Percentiles rank a stretch among this genome's conserved stretches.
phyloP scores from a whole-genome alignment of 352 stramenopile species.

The Pythium guiyangense region DNA sequence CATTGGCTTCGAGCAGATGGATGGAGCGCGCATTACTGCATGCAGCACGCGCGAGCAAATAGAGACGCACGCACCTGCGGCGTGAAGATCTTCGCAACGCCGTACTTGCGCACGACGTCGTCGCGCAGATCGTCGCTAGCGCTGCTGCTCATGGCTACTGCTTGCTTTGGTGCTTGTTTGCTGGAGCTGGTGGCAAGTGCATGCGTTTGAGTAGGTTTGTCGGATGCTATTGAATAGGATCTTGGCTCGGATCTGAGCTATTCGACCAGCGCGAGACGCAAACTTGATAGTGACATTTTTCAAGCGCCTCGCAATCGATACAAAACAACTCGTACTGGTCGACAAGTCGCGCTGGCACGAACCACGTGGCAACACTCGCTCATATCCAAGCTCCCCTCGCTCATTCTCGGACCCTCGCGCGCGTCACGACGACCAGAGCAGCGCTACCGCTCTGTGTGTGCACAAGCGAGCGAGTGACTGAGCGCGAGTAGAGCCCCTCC shows the following conservation, averaged over 20 bases:
- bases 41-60: not conserved
- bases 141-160: constrained; percentile 12
- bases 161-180: not conserved
- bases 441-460: not conserved
- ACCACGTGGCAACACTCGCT: not conserved
- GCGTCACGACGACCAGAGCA: not conserved
- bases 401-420: not conserved
- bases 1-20: no score
- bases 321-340: not conserved
- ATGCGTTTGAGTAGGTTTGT: not conserved
- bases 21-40: not conserved
- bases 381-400: not conserved
- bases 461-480: not conserved
- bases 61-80: constrained; percentile 34
- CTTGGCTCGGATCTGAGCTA: not conserved
- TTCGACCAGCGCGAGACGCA: not conserved
- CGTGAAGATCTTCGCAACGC: constrained; percentile 57
- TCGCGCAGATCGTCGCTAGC: constrained; percentile 48
- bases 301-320: not conserved
- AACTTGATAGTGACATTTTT: not conserved
- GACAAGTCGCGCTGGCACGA: not conserved
- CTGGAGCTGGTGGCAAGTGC: no score
- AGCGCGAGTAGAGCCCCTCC: not conserved
- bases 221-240: not conserved
- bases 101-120: constrained; percentile 57